Evolutionary conservation across 306 rosid genomes (phyloP).

Genomic region (Senna tora): DNA sequence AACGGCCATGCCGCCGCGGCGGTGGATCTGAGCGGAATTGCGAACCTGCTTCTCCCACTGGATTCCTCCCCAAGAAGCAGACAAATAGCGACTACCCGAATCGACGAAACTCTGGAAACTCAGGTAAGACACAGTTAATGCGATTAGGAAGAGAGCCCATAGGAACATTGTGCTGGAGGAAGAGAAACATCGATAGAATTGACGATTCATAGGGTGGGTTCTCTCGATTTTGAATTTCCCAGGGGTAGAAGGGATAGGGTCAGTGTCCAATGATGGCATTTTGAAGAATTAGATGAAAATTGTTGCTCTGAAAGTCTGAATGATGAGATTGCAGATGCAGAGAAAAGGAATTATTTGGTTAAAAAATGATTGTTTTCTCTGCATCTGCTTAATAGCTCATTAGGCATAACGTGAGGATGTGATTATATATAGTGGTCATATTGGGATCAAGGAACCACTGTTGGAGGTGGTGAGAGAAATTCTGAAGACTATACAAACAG

Average conservation of each 20-base stretch:
- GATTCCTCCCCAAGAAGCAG: conserved; percentile 91
- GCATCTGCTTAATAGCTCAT: conserved; percentile 46
- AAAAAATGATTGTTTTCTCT: conserved; percentile 24
- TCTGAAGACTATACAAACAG: too few relatives aligned
- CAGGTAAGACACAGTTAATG: conserved; percentile 75
- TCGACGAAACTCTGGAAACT: conserved; percentile 79
- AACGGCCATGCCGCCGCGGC: conserved; percentile 72
- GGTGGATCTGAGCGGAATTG: conserved; percentile 69
- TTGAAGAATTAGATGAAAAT: background rate
- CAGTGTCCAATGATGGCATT: conserved; percentile 72
- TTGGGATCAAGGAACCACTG: conserved; percentile 59
- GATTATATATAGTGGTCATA: conserved; percentile 57
- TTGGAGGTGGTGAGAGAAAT: conserved; percentile 10
- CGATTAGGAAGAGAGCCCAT: conserved; percentile 81
- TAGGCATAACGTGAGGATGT: background rate
- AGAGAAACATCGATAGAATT: conserved; percentile 74
- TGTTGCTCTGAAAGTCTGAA: too few relatives aligned
- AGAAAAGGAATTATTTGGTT: background rate
- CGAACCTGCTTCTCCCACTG: conserved; percentile 94
- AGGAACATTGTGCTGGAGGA: conserved; percentile 91
- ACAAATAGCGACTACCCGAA: conserved; percentile 64
- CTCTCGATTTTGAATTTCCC: conserved; percentile 90
- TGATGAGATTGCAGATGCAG: conserved; percentile 56
- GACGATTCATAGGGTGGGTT: conserved; percentile 64
- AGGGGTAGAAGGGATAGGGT: conserved; percentile 78